Evolutionary conservation across 495 filamentous ascomycete species (phyloP).

Genomic region (Lepraria neglecta): DNA sequence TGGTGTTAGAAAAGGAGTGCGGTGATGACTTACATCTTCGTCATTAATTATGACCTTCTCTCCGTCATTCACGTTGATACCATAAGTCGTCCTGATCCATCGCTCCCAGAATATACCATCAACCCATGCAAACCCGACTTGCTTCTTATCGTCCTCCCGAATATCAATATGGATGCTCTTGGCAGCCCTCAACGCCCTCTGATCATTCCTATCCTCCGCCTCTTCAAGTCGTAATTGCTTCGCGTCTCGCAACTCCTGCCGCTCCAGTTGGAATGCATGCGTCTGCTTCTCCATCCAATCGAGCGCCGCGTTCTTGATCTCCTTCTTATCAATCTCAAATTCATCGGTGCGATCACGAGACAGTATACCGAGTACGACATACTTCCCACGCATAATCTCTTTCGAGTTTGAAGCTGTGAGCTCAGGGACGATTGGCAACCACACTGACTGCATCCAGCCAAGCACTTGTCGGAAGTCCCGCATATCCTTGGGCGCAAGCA

Average conservation of each 20-base stretch:
- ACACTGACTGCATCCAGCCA: constrained; percentile 89
- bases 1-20: constrained; percentile 4
- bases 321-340: constrained; percentile 69
- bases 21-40: constrained; percentile 71
- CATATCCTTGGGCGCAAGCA: constrained; percentile 80
- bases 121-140: constrained; percentile 96
- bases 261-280: constrained; percentile 79
- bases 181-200: constrained; percentile 75
- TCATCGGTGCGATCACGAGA: constrained; percentile 72
- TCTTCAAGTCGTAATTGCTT: constrained; percentile 96
- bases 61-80: constrained; percentile 75
- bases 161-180: constrained; percentile 90
- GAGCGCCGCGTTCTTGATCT: constrained; percentile 89
- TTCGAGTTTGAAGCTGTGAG: constrained; percentile 83
- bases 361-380: constrained; percentile 85
- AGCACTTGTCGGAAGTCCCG: constrained; percentile 74
- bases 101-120: constrained; percentile 96
- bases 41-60: constrained; percentile 96
- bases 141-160: constrained; percentile 75
- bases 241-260: constrained; percentile 83
- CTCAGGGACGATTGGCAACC: constrained; percentile 96
- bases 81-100: constrained; percentile 91
- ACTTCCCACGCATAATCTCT: constrained; percentile 90
- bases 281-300: constrained; percentile 98
- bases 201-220: constrained; percentile 87